These are phyloP conservation scores for Aspergillus proliferans DNA, from an alignment of 2,329 filamentous ascomycete genomes.

Conservation along the genomic window DNA sequence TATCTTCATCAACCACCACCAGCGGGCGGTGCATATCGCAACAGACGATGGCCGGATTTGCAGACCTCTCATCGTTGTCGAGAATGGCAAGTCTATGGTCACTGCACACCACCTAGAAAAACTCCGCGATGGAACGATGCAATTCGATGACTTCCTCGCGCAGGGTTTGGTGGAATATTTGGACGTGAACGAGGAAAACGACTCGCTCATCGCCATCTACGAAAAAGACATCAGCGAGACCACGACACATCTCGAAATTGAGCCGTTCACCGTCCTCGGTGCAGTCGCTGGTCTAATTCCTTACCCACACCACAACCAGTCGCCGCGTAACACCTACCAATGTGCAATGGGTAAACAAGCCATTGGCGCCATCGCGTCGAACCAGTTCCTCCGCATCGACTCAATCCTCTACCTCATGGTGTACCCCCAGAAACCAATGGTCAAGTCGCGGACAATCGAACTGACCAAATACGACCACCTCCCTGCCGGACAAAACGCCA, in stretches of 20 bases:
- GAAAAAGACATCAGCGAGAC: constrained; percentile 75
- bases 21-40: constrained; percentile 86
- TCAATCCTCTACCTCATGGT: constrained; percentile 94
- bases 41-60: constrained; percentile 97
- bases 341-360: constrained; percentile 99
- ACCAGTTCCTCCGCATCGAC: constrained; percentile 95
- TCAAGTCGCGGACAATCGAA: constrained; percentile 94
- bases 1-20: constrained; percentile 91
- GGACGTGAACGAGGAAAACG: constrained; percentile 97
- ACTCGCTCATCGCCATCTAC: constrained; percentile 85
- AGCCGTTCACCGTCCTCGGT: constrained; percentile 93
- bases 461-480: constrained; percentile 96
- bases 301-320: constrained; percentile 98
- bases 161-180: constrained; percentile 91
- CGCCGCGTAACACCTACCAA: constrained; percentile 96
- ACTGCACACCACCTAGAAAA: constrained; percentile 71
- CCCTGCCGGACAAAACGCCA: constrained; percentile 92
- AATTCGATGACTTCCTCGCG: constrained; percentile 90
- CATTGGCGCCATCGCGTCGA: constrained; percentile 95
- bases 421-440: constrained; percentile 95
- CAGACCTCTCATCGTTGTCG: constrained; percentile 89
- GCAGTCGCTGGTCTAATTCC: constrained; percentile 95
- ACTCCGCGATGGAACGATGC: constrained; percentile 73
- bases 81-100: constrained; percentile 76
- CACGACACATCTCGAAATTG: constrained; percentile 93